A percentile compares a stretch with the other conserved stretches of the same genome.
Evolutionary conservation across 306 rosid species (phyloP).

Genomic region (Vigna reflexopilosa): DNA sequence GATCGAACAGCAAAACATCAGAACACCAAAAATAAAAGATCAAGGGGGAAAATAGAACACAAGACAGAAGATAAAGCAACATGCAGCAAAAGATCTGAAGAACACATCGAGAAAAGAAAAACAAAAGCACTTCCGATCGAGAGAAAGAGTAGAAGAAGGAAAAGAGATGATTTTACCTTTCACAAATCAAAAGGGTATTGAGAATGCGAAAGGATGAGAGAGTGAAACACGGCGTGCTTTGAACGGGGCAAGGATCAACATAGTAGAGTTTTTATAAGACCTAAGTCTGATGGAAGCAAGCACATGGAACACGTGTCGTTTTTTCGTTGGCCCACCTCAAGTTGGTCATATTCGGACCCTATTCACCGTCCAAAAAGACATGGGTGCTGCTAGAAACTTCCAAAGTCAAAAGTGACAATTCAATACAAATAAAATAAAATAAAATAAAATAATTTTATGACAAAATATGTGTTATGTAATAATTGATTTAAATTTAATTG

Average conservation of each 20-base stretch:
- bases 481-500: neutral
- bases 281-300: neutral
- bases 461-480: neutral
- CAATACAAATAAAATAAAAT: neutral
- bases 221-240: constrained; percentile 42
- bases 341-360: neutral
- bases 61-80: neutral
- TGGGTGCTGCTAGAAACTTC: constrained; percentile 3
- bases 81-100: constrained; percentile 12
- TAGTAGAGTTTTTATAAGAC: constrained; percentile 4
- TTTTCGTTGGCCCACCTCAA: neutral
- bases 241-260: constrained; percentile 4
- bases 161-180: constrained; percentile 35
- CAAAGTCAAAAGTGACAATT: neutral
- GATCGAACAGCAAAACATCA: neutral
- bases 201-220: constrained; percentile 36
- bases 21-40: neutral
- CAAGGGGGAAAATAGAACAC: neutral
- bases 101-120: neutral
- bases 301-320: neutral
- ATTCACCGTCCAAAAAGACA: constrained; percentile 37
- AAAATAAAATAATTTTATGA: neutral
- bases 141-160: neutral
- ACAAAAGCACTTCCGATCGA: constrained; percentile 21
- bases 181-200: constrained; percentile 32